Conservation (phyloP, 2,329 filamentous ascomycete species). For the Teratosphaeria viscida region DNA sequence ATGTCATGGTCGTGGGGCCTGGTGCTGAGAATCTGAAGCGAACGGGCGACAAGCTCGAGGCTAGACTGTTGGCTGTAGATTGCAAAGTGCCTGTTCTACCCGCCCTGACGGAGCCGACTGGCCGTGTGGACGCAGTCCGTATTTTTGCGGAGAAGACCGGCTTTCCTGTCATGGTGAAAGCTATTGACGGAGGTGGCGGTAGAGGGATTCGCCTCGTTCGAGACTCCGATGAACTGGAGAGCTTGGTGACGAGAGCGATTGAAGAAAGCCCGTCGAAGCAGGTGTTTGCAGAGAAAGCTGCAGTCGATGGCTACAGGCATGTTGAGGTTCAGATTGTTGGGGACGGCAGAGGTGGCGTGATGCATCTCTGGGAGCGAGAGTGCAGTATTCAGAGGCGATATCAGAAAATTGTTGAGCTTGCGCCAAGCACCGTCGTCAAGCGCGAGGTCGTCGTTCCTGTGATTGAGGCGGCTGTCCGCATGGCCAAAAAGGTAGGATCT, state of each 20-base stretch:
- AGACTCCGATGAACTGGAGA: conserved; percentile 33
- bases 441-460: conserved; percentile 38
- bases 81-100: conserved; percentile 44
- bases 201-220: conserved; percentile 48
- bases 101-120: conserved; percentile 37
- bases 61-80: conserved; percentile 40
- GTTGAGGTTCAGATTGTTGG: conserved; percentile 53
- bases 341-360: conserved; percentile 42
- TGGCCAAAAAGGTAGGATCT: conserved; percentile 36
- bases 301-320: conserved; percentile 49
- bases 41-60: conserved; percentile 48
- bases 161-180: conserved; percentile 52
- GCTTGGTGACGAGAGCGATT: conserved; percentile 40
- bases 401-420: conserved; percentile 52
- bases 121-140: conserved; percentile 31
- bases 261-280: conserved; percentile 49
- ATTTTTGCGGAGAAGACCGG: conserved; percentile 49
- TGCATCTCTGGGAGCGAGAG: conserved; percentile 50
- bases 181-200: conserved; percentile 54
- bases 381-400: conserved; percentile 51
- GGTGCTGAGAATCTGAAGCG: conserved; percentile 45
- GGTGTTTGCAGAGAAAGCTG: conserved; percentile 54
- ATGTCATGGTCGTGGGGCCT: conserved; percentile 43
- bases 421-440: conserved; percentile 42
- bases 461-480: conserved; percentile 44